These are phyloP conservation scores for Rhamnella rubrinervis DNA, from an alignment of 331 rosid species.

Conservation along the genomic window DNA sequence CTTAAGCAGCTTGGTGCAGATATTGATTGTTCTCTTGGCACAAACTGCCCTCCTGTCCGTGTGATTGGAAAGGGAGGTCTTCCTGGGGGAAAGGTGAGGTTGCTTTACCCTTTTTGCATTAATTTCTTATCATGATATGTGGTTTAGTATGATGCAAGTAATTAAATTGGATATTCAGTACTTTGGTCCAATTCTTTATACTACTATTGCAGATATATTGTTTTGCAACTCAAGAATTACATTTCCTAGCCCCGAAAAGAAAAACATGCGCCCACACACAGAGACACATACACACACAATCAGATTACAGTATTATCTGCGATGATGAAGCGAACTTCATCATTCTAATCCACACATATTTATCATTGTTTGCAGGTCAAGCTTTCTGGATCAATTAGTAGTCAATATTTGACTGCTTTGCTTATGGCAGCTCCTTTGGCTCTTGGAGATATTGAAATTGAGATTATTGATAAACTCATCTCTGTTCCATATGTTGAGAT, in stretches of 20 bases:
- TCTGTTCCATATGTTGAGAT: conserved; percentile 93
- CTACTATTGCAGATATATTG: background rate
- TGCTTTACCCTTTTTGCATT: conserved; percentile 10
- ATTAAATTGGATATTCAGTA: background rate
- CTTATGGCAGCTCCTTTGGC: conserved; percentile 97
- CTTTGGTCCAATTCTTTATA: background rate
- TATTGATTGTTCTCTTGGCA: conserved; percentile 79
- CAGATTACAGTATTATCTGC: background rate
- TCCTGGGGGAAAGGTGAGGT: conserved; percentile 84
- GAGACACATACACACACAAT: no score
- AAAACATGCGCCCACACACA: no score
- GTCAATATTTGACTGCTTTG: conserved; percentile 89
- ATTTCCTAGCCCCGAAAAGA: no score
- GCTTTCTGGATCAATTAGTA: conserved; percentile 91
- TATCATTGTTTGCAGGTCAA: conserved; percentile 57
- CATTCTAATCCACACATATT: conserved; percentile 19
- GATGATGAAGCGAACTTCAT: conserved; percentile 9
- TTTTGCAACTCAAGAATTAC: background rate
- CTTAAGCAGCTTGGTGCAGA: conserved; percentile 95
- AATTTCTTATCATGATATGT: background rate
- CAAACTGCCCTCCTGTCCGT: conserved; percentile 90
- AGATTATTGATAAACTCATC: conserved; percentile 84
- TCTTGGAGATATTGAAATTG: conserved; percentile 81
- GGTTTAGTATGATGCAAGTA: background rate
- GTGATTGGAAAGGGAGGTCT: conserved; percentile 89